Evolutionary conservation across 441 rosid species (phyloP).

Genomic region (Adansonia gregorii): DNA sequence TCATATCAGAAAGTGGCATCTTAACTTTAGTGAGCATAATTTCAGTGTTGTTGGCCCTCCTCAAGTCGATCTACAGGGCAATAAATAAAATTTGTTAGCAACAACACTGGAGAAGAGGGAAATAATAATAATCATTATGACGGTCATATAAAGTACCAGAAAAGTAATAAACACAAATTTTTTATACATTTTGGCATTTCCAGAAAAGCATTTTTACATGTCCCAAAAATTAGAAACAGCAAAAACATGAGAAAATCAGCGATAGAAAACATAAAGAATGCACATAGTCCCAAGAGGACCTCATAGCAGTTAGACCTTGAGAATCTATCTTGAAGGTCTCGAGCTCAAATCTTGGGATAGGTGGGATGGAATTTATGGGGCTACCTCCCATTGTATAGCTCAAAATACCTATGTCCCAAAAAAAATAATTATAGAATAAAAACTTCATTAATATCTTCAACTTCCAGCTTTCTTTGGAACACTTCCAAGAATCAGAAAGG

Average conservation of each 20-base stretch:
- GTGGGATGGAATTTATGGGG: neutral
- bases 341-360: neutral
- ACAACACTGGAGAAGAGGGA: neutral
- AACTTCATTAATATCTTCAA: neutral
- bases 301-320: neutral
- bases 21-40: conserved; percentile 99
- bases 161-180: neutral
- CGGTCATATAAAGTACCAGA: neutral
- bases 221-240: neutral
- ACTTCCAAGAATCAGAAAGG: neutral
- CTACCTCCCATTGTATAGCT: neutral
- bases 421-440: conserved; percentile 1
- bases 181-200: neutral
- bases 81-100: conserved; percentile 24
- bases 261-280: neutral
- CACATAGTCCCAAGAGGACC: conserved; percentile 15
- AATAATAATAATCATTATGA: neutral
- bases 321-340: neutral
- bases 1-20: conserved; percentile 98
- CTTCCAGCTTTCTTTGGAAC: neutral
- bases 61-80: conserved; percentile 73
- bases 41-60: conserved; percentile 99
- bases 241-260: conserved; percentile 12
- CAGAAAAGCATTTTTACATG: neutral
- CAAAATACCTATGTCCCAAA: conserved; percentile 6